These are phyloP conservation scores for Curvularia spicifera DNA, from an alignment of 2,329 filamentous ascomycete species.

Conservation along the genomic window DNA sequence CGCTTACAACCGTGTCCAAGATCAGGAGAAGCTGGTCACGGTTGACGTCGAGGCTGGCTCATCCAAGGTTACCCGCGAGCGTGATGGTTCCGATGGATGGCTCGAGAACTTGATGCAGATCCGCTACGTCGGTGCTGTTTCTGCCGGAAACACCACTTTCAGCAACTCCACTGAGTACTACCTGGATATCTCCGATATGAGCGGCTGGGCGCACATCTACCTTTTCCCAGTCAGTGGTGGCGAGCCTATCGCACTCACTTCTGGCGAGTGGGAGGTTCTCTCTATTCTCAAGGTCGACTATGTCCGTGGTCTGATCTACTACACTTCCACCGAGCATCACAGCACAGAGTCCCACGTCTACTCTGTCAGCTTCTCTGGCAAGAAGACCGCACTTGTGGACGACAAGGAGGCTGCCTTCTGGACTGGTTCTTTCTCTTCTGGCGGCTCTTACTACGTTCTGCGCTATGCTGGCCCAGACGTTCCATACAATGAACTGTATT, in stretches of 20 bases:
- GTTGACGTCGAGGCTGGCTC: constrained; percentile 60
- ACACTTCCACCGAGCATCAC: constrained; percentile 68
- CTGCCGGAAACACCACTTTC: constrained; percentile 44
- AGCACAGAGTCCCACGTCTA: constrained; percentile 72
- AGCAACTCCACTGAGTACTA: constrained; percentile 60
- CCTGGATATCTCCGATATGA: constrained; percentile 69
- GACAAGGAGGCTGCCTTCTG: constrained; percentile 65
- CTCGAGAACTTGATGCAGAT: constrained; percentile 66
- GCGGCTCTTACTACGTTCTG: constrained; percentile 69
- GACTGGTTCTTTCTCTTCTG: constrained; percentile 69
- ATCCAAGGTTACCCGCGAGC: constrained; percentile 60
- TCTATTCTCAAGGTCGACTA: constrained; percentile 66
- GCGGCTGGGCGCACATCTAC: constrained; percentile 71
- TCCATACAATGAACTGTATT: constrained; percentile 72
- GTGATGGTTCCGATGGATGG: constrained; percentile 67
- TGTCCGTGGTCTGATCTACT: constrained; percentile 65
- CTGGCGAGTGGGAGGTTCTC: constrained; percentile 70
- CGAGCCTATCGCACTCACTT: constrained; percentile 64
- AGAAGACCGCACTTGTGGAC: constrained; percentile 67
- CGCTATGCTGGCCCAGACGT: constrained; percentile 70
- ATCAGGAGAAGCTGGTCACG: constrained; percentile 66
- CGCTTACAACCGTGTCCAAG: constrained; percentile 72
- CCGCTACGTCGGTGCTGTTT: constrained; percentile 58
- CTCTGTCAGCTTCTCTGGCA: constrained; percentile 65
- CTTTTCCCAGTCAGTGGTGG: constrained; percentile 65